These are phyloP conservation scores for Pharnaceum exiguum DNA, from an alignment of 148 eudicot species.

Conservation along the genomic window DNA sequence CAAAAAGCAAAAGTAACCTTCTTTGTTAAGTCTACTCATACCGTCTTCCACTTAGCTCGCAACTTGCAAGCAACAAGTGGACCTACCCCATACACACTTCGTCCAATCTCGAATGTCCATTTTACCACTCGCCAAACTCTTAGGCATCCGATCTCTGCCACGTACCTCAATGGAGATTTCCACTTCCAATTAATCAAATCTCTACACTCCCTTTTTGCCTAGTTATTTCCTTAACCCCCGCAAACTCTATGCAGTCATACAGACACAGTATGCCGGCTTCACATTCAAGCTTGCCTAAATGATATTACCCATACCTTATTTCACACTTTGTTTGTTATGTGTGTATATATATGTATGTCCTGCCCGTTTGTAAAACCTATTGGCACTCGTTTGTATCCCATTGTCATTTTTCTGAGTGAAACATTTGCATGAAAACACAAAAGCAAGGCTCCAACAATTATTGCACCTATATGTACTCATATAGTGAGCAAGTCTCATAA, in stretches of 20 bases:
- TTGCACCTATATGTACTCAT: too few species aligned
- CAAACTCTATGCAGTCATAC: not conserved
- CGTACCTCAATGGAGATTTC: conserved; percentile 1
- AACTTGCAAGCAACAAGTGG: conserved; percentile 3
- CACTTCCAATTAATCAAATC: not conserved
- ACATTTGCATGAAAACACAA: too few species aligned
- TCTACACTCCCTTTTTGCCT: not conserved
- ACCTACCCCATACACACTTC: not conserved
- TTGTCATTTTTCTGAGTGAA: too few species aligned
- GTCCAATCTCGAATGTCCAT: conserved; percentile 12
- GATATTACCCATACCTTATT: too few species aligned
- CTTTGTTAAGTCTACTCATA: conserved; percentile 17
- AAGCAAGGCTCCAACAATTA: too few species aligned
- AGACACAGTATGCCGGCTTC: not conserved
- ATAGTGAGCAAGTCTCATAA: too few species aligned
- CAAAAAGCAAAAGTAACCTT: conserved; percentile 22
- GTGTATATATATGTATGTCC: not conserved
- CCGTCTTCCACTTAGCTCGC: too few species aligned
- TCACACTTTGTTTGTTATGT: not conserved
- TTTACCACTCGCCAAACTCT: not conserved
- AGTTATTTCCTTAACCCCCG: conserved; percentile 14
- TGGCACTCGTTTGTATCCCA: not conserved
- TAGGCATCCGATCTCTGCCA: conserved; percentile 10
- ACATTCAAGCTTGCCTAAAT: not conserved
- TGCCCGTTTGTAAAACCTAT: not conserved